Conservation (phyloP, 495 filamentous ascomycete genomes). For the Talaromyces adpressus region DNA sequence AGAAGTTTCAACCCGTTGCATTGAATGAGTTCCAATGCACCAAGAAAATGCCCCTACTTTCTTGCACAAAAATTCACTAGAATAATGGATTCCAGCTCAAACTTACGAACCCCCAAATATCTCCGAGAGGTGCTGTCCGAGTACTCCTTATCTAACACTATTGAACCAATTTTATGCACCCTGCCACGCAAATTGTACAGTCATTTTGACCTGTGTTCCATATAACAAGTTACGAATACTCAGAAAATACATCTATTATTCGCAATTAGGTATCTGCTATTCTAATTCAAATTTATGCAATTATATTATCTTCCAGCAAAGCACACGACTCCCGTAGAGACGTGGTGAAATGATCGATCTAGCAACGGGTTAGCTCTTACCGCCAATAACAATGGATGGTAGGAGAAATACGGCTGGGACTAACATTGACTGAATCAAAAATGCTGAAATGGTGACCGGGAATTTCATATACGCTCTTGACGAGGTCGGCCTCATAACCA, state of each 20-base stretch:
- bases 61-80: no score
- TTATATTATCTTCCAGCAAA: neutral
- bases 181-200: no score
- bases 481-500: neutral
- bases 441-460: slow-evolving; percentile 3
- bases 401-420: neutral
- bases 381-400: neutral
- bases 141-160: no score
- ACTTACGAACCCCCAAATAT: no score
- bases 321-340: neutral
- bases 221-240: no score
- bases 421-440: neutral
- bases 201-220: no score
- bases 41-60: no score
- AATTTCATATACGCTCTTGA: slow-evolving; percentile 1
- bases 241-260: neutral
- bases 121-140: no score
- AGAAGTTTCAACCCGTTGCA: no score
- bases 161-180: no score
- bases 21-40: no score
- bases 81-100: no score
- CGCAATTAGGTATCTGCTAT: neutral
- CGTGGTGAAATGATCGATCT: neutral
- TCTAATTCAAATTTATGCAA: neutral
- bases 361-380: neutral